Evolutionary conservation across 202 grass and related monocot species (phyloP).

Genomic region (Zoysia matrella): DNA sequence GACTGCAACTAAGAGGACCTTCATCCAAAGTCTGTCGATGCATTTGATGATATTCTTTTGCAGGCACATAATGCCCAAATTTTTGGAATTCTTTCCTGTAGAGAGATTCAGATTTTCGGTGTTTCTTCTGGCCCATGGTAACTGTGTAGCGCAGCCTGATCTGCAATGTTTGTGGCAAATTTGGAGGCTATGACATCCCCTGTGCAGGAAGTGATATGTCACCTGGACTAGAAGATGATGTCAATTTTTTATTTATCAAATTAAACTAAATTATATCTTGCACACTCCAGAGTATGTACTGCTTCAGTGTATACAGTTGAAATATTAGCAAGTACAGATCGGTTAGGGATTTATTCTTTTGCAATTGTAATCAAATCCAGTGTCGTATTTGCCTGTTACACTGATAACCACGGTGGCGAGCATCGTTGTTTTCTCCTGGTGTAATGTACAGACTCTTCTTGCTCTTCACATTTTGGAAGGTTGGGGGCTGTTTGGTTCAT

Average conservation of each 20-base stretch:
- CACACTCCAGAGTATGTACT: constrained; percentile 39
- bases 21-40: not conserved
- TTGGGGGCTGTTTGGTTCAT: too few relatives aligned
- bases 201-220: constrained; percentile 32
- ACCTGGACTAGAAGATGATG: constrained; percentile 28
- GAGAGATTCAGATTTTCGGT: constrained; percentile 50
- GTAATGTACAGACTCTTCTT: not conserved
- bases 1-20: constrained; percentile 69
- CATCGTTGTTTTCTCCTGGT: not conserved
- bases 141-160: constrained; percentile 28
- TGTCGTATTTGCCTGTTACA: constrained; percentile 19
- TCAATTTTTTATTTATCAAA: constrained; percentile 46
- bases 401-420: not conserved
- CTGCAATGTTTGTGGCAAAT: constrained; percentile 23
- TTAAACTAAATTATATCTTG: constrained; percentile 35
- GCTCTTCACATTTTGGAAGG: too few relatives aligned
- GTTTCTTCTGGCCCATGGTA: constrained; percentile 39
- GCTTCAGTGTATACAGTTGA: constrained; percentile 2
- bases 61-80: constrained; percentile 32
- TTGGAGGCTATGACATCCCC: constrained; percentile 29
- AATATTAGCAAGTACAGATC: constrained; percentile 34
- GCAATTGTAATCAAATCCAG: not conserved
- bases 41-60: constrained; percentile 31
- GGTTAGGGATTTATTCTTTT: constrained; percentile 24
- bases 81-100: constrained; percentile 57